Percentiles rank a stretch among this genome's conserved stretches.
Conservation (phyloP, 257 asterid species). For the Osmanthus fragrans region DNA sequence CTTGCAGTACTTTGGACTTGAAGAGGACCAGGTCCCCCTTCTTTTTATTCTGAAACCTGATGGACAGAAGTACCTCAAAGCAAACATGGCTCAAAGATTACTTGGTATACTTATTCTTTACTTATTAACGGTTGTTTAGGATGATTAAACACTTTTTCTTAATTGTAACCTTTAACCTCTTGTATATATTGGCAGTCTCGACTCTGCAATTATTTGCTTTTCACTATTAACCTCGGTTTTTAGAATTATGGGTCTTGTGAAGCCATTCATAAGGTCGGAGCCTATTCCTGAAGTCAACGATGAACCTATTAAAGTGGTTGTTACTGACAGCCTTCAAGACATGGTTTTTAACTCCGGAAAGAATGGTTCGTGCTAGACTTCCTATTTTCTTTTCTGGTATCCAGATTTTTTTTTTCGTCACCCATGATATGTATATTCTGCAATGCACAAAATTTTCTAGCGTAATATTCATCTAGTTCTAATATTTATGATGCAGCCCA, state of each 20-base stretch:
- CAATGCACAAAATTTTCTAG: no score
- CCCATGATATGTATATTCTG: no score
- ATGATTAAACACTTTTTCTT: background rate
- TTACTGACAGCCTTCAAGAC: slow-evolving; percentile 61
- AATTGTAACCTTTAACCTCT: background rate
- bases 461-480: no score
- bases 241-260: slow-evolving; percentile 18
- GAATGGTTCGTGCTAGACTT: slow-evolving; percentile 48
- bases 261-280: slow-evolving; percentile 62
- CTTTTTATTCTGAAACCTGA: slow-evolving; percentile 47
- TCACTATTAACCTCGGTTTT: background rate
- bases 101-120: slow-evolving; percentile 40
- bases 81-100: slow-evolving; percentile 67
- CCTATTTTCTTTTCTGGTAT: background rate
- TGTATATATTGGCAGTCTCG: background rate
- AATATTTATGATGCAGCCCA: no score
- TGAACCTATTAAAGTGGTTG: slow-evolving; percentile 88
- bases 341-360: slow-evolving; percentile 70
- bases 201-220: background rate
- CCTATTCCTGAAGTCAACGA: slow-evolving; percentile 72
- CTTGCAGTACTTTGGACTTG: slow-evolving; percentile 77
- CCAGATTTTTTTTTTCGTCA: background rate
- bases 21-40: slow-evolving; percentile 61
- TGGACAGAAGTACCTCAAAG: slow-evolving; percentile 54
- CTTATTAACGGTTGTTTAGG: background rate